phyloP scores from a whole-genome alignment of 2,329 filamentous ascomycete genomes.

The Pyricularia grisea region DNA sequence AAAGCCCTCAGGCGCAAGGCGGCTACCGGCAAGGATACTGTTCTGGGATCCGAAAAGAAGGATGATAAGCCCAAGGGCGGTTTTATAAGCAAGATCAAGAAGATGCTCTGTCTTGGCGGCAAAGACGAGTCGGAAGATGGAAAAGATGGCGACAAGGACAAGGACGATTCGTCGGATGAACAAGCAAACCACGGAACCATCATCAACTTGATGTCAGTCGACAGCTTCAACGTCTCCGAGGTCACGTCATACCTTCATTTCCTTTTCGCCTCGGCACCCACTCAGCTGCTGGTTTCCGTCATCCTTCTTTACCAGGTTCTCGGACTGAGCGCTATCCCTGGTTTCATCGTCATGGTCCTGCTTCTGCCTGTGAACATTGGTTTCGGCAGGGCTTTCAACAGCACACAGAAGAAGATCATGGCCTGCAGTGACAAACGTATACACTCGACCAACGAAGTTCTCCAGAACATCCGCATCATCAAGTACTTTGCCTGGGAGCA shows the following conservation, averaged over 20 bases:
- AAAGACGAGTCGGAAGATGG: constrained; percentile 26
- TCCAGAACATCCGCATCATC: constrained; percentile 97
- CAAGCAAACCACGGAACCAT: constrained; percentile 96
- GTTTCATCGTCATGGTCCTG: constrained; percentile 80
- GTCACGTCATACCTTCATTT: constrained; percentile 94
- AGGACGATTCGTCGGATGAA: constrained; percentile 37
- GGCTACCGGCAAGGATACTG: constrained; percentile 64
- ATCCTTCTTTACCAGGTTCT: constrained; percentile 80
- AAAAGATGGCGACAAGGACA: constrained; percentile 25
- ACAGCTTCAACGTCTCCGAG: constrained; percentile 97
- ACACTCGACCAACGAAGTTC: constrained; percentile 89
- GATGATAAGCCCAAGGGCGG: constrained; percentile 29
- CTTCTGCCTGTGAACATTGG: constrained; percentile 85
- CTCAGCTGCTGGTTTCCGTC: constrained; percentile 76
- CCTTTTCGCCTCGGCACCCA: constrained; percentile 82
- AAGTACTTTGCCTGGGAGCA: constrained; percentile 99
- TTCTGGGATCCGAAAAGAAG: constrained; percentile 51
- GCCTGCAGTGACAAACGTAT: constrained; percentile 92
- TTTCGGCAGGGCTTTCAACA: constrained; percentile 77
- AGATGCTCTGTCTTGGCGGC: constrained; percentile 52
- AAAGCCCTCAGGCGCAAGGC: constrained; percentile 91
- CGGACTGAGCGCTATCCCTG: constrained; percentile 87
- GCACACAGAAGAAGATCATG: constrained; percentile 84
- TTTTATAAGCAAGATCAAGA: constrained; percentile 40
- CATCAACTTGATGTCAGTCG: constrained; percentile 98